Evolutionary conservation across 208 protist species (phyloP).

Genomic region (Leptomonas pyrrhocoris): DNA sequence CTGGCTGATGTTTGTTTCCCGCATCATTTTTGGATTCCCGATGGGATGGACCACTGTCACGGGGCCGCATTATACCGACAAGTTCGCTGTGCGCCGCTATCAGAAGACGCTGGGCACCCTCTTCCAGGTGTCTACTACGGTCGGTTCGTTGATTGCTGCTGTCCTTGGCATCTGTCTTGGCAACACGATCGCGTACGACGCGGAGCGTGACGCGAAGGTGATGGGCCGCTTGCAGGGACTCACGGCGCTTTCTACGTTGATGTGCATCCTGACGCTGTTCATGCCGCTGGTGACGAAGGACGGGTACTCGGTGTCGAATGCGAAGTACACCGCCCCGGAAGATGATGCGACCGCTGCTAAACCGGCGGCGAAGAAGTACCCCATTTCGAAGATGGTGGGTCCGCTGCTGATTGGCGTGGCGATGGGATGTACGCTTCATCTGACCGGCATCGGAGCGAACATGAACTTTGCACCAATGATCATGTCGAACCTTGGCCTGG

Average conservation of each 20-base stretch:
- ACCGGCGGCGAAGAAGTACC: slow-evolving; percentile 1
- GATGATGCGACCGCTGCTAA: background rate
- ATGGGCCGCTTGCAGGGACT: slow-evolving; percentile 40
- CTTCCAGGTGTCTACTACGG: slow-evolving; percentile 39
- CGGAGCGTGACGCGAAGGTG: slow-evolving; percentile 24
- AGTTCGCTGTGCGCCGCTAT: slow-evolving; percentile 23
- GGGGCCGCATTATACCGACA: slow-evolving; percentile 37
- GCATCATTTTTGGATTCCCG: slow-evolving; percentile 55
- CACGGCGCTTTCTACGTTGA: slow-evolving; percentile 6
- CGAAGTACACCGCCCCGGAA: slow-evolving; percentile 6
- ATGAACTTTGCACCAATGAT: slow-evolving; percentile 60
- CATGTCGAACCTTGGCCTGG: slow-evolving; percentile 28
- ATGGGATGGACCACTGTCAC: slow-evolving; percentile 44
- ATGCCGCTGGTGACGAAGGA: slow-evolving; percentile 21
- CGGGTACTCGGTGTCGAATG: slow-evolving; percentile 10
- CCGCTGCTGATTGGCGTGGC: slow-evolving; percentile 30
- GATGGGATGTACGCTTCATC: slow-evolving; percentile 39
- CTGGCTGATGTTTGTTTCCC: slow-evolving; percentile 49
- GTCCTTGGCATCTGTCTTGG: slow-evolving; percentile 32
- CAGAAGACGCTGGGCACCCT: slow-evolving; percentile 35
- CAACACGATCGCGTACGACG: slow-evolving; percentile 26
- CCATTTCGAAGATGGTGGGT: slow-evolving; percentile 3
- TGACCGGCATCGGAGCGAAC: slow-evolving; percentile 58
- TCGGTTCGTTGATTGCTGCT: slow-evolving; percentile 41
- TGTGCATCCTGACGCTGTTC: slow-evolving; percentile 8